Base-by-base conservation (phyloP, 371 early-diverging fungal genomes). In the Mortierella sp. region DNA sequence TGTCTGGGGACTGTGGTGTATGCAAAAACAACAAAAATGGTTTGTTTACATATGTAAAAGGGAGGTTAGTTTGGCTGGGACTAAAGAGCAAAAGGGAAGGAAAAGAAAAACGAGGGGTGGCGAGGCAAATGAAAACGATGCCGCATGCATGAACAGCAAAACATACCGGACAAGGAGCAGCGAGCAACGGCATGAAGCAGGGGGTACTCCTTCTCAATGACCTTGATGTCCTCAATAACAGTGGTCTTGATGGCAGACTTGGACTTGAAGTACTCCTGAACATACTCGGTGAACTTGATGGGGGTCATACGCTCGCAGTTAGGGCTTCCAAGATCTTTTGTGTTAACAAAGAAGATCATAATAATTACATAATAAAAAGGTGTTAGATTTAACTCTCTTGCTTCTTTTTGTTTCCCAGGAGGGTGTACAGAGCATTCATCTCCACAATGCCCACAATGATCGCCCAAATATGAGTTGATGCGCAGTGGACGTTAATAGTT, bases 301-400 rank as follows among this genome's bases (percentile, higher is more conserved):
- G 97, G 97, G 4, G 96, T 93, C 96, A 97, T 96, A 57, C 96
- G 94, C 87, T 97, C 97, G 26, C 97, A 95, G 87, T 96, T 97
- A 60, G 95, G 94, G 71, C 94, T 93, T 80, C 96, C 96, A 77
- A 97, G 93, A 87, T 97, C 97, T 88, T 89, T 24, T 31, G 31
- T 16, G 14, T 31, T 58, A 4, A 28, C 38, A 63, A 34, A 6
- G 31, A 31, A 6, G 16, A 14, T 16, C n/a, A n/a, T n/a, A 60
- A 16, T 14, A 60, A 48, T 48, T 1, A 16, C 50, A 16, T 16
- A 47, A 31, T 16, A 19, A 21, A 9, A 21, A 9, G n/a, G 45
- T 1, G 26, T 55, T n/a, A 70, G 31, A 75, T 19, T 10, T 13
- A 58, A 28, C 63, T 24, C n/a, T 54, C n/a, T 42, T 48, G 9